phyloP scores from a whole-genome alignment of 177 flowering plant species.

The Vitis hybrid region DNA sequence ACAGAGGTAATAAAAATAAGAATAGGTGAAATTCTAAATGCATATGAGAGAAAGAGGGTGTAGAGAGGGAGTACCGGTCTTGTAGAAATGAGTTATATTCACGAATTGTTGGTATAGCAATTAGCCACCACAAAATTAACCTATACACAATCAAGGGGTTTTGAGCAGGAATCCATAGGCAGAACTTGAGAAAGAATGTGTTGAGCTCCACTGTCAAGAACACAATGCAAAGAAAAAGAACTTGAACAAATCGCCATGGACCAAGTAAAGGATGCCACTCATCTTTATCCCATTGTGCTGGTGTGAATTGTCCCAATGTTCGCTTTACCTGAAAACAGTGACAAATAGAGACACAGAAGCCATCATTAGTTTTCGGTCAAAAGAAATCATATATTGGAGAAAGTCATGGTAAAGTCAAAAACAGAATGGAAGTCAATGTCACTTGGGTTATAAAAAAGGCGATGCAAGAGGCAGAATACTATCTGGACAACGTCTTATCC shows the following conservation, averaged over 20 bases:
- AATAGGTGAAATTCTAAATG: neutral
- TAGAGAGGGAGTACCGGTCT: conserved; percentile 59
- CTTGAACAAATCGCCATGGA: conserved; percentile 97
- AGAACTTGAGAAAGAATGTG: conserved; percentile 94
- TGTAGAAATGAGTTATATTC: conserved; percentile 96
- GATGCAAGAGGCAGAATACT: no score
- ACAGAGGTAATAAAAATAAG: neutral
- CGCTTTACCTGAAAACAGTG: conserved; percentile 64
- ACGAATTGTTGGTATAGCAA: conserved; percentile 97
- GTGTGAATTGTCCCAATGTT: conserved; percentile 93
- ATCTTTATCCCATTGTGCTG: conserved; percentile 99
- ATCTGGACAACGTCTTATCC: no score
- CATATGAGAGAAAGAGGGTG: neutral
- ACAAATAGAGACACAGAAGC: no score
- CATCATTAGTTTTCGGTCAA: no score
- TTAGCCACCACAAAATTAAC: conserved; percentile 81
- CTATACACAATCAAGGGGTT: conserved; percentile 86
- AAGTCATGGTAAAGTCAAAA: no score
- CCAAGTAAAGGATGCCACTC: conserved; percentile 98
- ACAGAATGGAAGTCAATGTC: no score
- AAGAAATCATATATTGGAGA: no score
- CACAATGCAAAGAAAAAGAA: conserved; percentile 78
- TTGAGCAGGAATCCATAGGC: conserved; percentile 97
- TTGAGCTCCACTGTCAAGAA: conserved; percentile 96
- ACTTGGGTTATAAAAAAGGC: no score